A percentile compares a stretch with the other conserved stretches of the same genome.
Conservation (phyloP, 225 moss, liverwort and hornwort genomes). For the Thuidium tamariscinum region DNA sequence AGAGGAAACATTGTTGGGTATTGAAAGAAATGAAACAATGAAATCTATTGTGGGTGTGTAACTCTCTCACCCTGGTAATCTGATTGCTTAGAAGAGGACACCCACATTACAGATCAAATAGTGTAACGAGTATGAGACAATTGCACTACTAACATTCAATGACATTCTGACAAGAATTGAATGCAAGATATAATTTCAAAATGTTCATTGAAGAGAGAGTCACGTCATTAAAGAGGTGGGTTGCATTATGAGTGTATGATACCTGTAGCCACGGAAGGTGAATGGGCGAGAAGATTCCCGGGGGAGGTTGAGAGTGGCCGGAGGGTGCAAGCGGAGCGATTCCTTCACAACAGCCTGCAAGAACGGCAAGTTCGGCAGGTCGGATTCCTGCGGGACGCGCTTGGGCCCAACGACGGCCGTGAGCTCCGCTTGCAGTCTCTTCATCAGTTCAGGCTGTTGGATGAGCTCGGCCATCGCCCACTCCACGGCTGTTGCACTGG, state of each 20-base stretch:
- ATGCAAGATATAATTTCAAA: not conserved
- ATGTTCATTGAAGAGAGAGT: not conserved
- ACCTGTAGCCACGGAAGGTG: slow-evolving; percentile 28
- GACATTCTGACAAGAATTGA: not conserved
- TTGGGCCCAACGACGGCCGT: slow-evolving; percentile 4
- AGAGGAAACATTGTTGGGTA: not conserved
- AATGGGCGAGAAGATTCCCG: slow-evolving; percentile 20
- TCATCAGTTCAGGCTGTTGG: slow-evolving; percentile 10
- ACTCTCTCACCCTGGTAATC: not conserved
- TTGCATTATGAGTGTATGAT: no score
- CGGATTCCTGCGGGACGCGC: slow-evolving; percentile 17
- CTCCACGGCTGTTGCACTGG: not conserved
- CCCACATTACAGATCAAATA: not conserved
- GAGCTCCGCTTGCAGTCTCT: slow-evolving; percentile 36
- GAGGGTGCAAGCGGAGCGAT: slow-evolving; percentile 42
- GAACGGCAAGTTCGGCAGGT: slow-evolving; percentile 29
- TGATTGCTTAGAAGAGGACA: not conserved
- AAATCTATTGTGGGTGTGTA: not conserved
- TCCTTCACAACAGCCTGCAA: slow-evolving; percentile 50
- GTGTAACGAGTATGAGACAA: not conserved
- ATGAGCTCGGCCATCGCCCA: slow-evolving; percentile 51
- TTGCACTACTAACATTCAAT: not conserved
- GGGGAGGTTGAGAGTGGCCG: slow-evolving; percentile 35
- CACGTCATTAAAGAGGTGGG: no score
- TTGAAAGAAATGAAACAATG: not conserved